Evolutionary conservation across 805 yeast species (phyloP), one percentile per base, ranked within the genome.

Genomic region (Ogataea nitratoaversa): DNA sequence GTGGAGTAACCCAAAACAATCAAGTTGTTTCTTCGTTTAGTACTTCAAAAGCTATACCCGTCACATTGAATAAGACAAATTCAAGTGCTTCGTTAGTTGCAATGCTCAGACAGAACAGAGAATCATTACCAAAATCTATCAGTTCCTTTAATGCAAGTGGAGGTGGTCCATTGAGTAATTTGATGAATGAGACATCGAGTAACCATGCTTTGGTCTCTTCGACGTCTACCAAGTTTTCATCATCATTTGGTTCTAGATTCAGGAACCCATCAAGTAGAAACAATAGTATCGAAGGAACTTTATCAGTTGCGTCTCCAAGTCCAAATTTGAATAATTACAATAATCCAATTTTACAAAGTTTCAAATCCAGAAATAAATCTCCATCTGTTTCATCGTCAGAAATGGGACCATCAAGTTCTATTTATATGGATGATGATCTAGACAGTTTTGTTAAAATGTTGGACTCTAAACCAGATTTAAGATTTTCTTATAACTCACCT

Each of bases 241-340:
- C 91, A 1, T 81, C 90, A 0, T 82, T 82, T 59, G 85, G 86
- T 0, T 79, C 81, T n/a, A 65, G 85, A 36, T 50, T 59, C 33
- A 52, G 56, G 41, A 50, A 49, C 9, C 44, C 53, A 2, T 42
- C 51, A 8, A 49, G 59, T 19, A 44, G 65, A 19, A 47, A 60
- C 37, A 54, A 54, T 39, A 59, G 64, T 44, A 28, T 59, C 8
- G 65, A 59, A 34, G 57, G 59, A 8, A 56, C 48, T 19, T 30
- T 46, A n/a, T 44, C 38, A 17, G 30, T 29, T 16, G 36, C 44
- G 8, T 42, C 48, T 2, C 38, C 50, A 5, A 53, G 38, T 8
- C 41, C 46, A 17, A 41, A 49, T 19, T 18, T 30, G 20, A 19
- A 18, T n/a, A n/a, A 12, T 7, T 13, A 14, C 13, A 36, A 11